phyloP scores from a whole-genome alignment of 2,329 filamentous ascomycete genomes.

The Aspergillus costaricaensis region DNA sequence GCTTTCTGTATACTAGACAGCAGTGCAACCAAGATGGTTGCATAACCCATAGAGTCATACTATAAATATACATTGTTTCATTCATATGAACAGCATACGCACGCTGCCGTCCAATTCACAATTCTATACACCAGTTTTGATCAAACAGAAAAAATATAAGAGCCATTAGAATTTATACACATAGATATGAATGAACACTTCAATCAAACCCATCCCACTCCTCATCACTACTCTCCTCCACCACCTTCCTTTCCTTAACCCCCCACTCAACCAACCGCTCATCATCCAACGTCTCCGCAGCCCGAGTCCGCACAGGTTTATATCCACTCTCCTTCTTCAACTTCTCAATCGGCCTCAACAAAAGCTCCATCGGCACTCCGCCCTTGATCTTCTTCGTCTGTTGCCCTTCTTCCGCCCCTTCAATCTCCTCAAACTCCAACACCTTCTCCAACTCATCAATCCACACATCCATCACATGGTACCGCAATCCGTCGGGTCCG shows the following conservation, averaged over 20 bases:
- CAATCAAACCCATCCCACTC: slow-evolving; percentile 69
- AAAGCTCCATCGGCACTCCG: slow-evolving; percentile 41
- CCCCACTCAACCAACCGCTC: slow-evolving; percentile 69
- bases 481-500: slow-evolving; percentile 78
- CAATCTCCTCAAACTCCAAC: slow-evolving; percentile 51
- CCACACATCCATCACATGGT: slow-evolving; percentile 89
- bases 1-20: background rate
- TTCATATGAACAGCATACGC: background rate
- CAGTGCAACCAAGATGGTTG: background rate
- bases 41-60: background rate
- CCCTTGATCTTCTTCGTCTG: slow-evolving; percentile 27
- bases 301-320: slow-evolving; percentile 71
- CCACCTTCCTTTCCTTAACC: slow-evolving; percentile 42
- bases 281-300: slow-evolving; percentile 71
- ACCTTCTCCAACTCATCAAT: slow-evolving; percentile 83
- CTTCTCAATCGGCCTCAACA: slow-evolving; percentile 49
- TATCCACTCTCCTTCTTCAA: slow-evolving; percentile 58
- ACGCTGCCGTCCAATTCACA: background rate
- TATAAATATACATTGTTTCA: background rate
- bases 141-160: background rate
- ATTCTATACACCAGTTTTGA: background rate
- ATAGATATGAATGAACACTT: slow-evolving; percentile 2
- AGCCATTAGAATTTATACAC: background rate
- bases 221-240: slow-evolving; percentile 52
- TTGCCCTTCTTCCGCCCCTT: slow-evolving; percentile 33